Evolutionary conservation across 2,329 filamentous ascomycete genomes (phyloP), one percentile per base, ranked within the genome.

Genomic region (Calonectria pteridis): DNA sequence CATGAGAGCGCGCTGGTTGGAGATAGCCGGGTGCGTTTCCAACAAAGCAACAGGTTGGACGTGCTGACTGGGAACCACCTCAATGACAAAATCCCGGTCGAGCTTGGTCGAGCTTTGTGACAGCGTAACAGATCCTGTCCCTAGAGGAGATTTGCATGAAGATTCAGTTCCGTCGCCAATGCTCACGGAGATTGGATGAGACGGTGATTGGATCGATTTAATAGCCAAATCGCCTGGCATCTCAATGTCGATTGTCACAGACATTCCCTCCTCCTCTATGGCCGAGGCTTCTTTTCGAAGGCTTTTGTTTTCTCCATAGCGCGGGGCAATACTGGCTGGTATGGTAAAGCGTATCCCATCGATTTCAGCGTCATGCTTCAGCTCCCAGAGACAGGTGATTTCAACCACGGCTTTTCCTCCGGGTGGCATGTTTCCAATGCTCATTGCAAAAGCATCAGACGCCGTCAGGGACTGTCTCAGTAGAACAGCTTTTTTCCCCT

Each of bases 301-400:
- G 6, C 64, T 72, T 6, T 67, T 26, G 0, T 50, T 49, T 0
- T 58, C 20, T 10, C 91, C 91, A 82, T 94, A 95, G 29, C 93
- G 88, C 2, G 93, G 93, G 0, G 91, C 91, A 71, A 95, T 92
- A 59, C 82, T 84, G 0, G 89, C 93, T 0, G 93, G 94, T 6
- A 95, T 89, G 6, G 90, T 94, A 80, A 93, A 93, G 4, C 93
- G 89, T 33, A 93, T 85, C 6, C 92, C 92, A 79, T 95, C 91
- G 2, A 89, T 86, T 74, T 92, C 90, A 55, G 91, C 89, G 79
- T 95, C 93, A 76, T 94, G 92, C 83, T 94, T 94, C 67, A 95
- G 86, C 80, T 95, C 93, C 3, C 91, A 91, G 6, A 94, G 86
- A 74, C 93, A 94, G 0, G 87, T 90, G 68, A 95, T 90, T 13